Base-by-base conservation (phyloP, 139 green algal species). In the Parachlorella kessleri region DNA sequence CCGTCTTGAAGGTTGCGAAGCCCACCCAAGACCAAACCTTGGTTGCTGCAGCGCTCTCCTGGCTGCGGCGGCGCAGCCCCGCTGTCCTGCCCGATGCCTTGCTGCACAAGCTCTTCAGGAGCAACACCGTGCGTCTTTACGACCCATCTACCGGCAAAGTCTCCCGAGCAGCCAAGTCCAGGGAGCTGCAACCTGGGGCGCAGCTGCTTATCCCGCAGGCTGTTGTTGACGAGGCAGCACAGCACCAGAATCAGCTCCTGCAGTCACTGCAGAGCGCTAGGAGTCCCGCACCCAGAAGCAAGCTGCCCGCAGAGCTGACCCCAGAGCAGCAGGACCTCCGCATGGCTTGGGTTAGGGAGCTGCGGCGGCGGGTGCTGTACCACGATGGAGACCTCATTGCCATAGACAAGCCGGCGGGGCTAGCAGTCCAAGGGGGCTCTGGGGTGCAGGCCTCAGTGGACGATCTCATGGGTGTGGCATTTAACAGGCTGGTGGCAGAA, bases 351-450 rank as follows among this genome's bases (percentile, higher is more conserved):
- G 33, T 54, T 10, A 21, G 24, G 42, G 55, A 32, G 63, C 79
- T 89, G 64, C 66, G 75, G 9, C 1, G 3, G 18, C 10, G 32
- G 3, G 39, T 91, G 32, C 69, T 91, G 69, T 53, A 85, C 72
- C 2, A 36, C 10, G 76, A 87, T 55, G 3, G 33, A 4, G 84
- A 92, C 8, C 72, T 92, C 53, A 48, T 94, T 6, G 87, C 92
- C 38, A 6, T 94, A 0, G 87, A 94, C 85, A 94, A 94, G 81
- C 91, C 91, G 18, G 71, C 87, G 32, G 88, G 90, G 23, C 66
- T 94, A 48, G 64, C 85, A 26, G 81, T 89, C 42, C 90, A 94
- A 59, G 90, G 82, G 28, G 83, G 88, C 10, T 39, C 28, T 36
- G 70, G 63, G 24, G 66, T 72, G 68, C 33, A 28, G 24, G 3